Conservation (phyloP, 2,329 filamentous ascomycete genomes). For the Chaetoscypha palmicola region DNA sequence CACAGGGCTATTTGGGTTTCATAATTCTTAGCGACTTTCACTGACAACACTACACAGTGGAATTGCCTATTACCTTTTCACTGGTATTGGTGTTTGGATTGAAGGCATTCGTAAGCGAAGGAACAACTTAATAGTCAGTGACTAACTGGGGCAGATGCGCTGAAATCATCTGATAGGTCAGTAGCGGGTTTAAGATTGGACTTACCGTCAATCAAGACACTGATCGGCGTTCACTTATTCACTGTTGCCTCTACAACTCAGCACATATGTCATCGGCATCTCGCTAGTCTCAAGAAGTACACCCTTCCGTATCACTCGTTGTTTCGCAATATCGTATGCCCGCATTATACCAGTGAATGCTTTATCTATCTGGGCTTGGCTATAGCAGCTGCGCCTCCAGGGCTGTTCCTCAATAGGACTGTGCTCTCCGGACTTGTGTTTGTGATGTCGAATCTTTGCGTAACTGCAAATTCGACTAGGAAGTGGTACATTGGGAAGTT, state of each 20-base stretch:
- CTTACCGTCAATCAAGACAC: slow-evolving; percentile 40
- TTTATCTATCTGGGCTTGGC: slow-evolving; percentile 75
- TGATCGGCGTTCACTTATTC: slow-evolving; percentile 56
- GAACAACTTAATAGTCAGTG: too few species aligned
- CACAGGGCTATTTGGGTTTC: too few species aligned
- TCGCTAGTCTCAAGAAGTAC: slow-evolving; percentile 71
- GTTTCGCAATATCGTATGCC: slow-evolving; percentile 69
- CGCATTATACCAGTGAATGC: slow-evolving; percentile 89
- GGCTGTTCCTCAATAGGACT: slow-evolving; percentile 62
- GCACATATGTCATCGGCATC: slow-evolving; percentile 63
- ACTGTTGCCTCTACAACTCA: slow-evolving; percentile 65
- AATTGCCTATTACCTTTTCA: slow-evolving; percentile 66
- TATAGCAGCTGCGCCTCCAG: slow-evolving; percentile 63
- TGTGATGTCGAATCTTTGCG: slow-evolving; percentile 69
- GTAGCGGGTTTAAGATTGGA: too few species aligned
- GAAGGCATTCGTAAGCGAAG: slow-evolving; percentile 64
- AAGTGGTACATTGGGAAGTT: slow-evolving; percentile 75
- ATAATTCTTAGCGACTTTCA: background rate
- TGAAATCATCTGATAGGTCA: too few species aligned
- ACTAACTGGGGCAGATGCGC: too few species aligned
- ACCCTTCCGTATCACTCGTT: slow-evolving; percentile 66
- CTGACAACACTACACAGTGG: slow-evolving; percentile 37
- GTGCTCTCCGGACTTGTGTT: slow-evolving; percentile 65
- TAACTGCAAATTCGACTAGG: slow-evolving; percentile 72
- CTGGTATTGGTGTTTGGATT: slow-evolving; percentile 74